Conservation (phyloP, 2,329 filamentous ascomycete species). For the Epichloe coenophiala region DNA sequence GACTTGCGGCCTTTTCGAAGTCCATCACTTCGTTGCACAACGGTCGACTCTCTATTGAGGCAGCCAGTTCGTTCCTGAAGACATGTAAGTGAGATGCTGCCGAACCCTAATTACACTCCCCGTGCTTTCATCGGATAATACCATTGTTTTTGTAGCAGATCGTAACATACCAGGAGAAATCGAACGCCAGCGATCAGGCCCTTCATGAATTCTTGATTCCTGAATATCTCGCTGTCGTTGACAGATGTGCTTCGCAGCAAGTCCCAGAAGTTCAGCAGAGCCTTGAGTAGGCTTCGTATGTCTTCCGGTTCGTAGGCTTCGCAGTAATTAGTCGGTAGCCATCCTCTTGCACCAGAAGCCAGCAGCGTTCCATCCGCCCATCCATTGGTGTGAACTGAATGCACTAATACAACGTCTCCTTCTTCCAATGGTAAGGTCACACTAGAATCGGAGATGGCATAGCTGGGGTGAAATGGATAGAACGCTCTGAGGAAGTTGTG, state of each 20-base stretch:
- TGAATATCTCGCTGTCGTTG: slow-evolving; percentile 65
- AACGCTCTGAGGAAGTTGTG: slow-evolving; percentile 92
- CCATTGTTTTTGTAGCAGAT: neutral
- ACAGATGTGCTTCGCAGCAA: slow-evolving; percentile 65
- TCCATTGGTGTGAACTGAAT: slow-evolving; percentile 94
- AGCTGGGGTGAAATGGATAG: slow-evolving; percentile 76
- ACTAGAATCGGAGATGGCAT: slow-evolving; percentile 65
- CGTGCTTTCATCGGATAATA: neutral
- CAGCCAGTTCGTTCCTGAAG: slow-evolving; percentile 78
- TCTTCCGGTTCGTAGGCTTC: slow-evolving; percentile 84
- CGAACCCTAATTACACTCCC: neutral
- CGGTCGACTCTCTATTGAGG: slow-evolving; percentile 64
- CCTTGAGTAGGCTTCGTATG: slow-evolving; percentile 73
- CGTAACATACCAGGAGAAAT: slow-evolving; percentile 61
- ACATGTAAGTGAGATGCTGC: slow-evolving; percentile 5
- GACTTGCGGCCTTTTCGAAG: slow-evolving; percentile 75
- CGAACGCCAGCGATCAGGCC: slow-evolving; percentile 88
- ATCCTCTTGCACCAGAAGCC: slow-evolving; percentile 74
- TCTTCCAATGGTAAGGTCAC: slow-evolving; percentile 81
- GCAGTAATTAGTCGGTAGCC: slow-evolving; percentile 97
- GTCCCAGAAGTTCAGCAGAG: slow-evolving; percentile 86
- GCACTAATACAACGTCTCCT: slow-evolving; percentile 84
- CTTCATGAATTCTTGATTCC: slow-evolving; percentile 87
- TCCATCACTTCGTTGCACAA: slow-evolving; percentile 62
- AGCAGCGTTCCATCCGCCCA: slow-evolving; percentile 95